Evolutionary conservation across 345 rosid genomes (phyloP).

Genomic region (Erucastrum elatum): DNA sequence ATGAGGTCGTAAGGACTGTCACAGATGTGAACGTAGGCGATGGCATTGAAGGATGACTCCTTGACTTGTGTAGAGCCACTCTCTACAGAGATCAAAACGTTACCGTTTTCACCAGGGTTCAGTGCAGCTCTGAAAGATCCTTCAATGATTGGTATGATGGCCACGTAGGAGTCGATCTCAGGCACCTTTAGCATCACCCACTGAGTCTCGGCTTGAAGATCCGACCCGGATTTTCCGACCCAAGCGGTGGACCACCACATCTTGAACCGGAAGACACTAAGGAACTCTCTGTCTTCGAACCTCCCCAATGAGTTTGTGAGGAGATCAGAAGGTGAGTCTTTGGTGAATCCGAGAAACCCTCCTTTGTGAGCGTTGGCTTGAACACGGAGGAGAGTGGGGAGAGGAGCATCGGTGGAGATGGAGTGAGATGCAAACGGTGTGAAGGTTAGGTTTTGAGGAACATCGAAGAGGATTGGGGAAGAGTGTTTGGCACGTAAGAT

Average conservation of each 20-base stretch:
- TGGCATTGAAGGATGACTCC: conserved; percentile 55
- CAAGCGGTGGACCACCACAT: conserved; percentile 94
- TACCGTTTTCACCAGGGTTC: conserved; percentile 58
- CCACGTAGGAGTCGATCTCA: conserved; percentile 54
- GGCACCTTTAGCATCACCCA: conserved; percentile 71
- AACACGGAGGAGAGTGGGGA: conserved; percentile 53
- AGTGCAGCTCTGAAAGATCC: conserved; percentile 70
- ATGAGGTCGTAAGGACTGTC: conserved; percentile 72
- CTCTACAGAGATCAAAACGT: conserved; percentile 61
- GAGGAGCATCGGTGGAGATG: conserved; percentile 54
- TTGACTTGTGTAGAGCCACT: conserved; percentile 61
- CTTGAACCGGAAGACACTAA: conserved; percentile 75
- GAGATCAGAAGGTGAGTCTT: conserved; percentile 44
- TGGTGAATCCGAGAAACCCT: conserved; percentile 66
- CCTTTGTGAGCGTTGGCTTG: conserved; percentile 55
- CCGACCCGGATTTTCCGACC: conserved; percentile 76
- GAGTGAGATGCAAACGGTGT: conserved; percentile 47
- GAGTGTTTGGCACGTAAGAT: conserved; percentile 49
- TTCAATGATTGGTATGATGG: conserved; percentile 69
- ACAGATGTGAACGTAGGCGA: conserved; percentile 75
- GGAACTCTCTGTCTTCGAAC: conserved; percentile 56
- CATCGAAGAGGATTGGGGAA: conserved; percentile 55
- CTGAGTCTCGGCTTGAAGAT: conserved; percentile 79
- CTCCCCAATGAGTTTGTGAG: conserved; percentile 62
- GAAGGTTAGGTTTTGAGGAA: conserved; percentile 63